phyloP scores from a whole-genome alignment of 164 flowering plant species.

The Macadamia tetraphylla region DNA sequence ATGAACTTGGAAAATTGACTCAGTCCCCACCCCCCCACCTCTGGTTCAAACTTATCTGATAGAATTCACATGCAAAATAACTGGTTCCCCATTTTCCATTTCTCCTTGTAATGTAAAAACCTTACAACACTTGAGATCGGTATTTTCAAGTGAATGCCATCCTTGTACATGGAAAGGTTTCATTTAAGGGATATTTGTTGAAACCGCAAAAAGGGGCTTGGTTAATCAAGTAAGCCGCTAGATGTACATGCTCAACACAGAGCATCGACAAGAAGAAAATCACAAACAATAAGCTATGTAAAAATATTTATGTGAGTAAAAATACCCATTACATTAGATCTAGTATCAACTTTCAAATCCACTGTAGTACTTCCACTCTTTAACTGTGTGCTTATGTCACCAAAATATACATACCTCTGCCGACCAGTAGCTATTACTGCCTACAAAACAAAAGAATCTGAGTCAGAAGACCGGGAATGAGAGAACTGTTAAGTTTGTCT shows the following conservation, averaged over 20 bases:
- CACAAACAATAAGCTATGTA: no score
- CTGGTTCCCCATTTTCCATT: no score
- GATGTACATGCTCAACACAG: constrained; percentile 2
- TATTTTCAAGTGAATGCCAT: constrained; percentile 48
- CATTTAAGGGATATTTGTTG: constrained; percentile 54
- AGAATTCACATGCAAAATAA: background rate
- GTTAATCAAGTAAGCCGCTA: background rate
- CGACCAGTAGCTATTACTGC: constrained; percentile 60
- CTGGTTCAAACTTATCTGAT: background rate
- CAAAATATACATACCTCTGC: constrained; percentile 56
- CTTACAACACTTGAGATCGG: constrained; percentile 86
- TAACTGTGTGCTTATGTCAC: constrained; percentile 54
- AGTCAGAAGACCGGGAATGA: background rate
- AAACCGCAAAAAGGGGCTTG: constrained; percentile 29
- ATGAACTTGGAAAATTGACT: no score
- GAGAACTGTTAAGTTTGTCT: no score
- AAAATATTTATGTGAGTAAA: background rate
- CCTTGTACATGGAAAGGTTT: constrained; percentile 40
- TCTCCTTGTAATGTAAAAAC: constrained; percentile 26
- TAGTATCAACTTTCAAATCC: constrained; percentile 69
- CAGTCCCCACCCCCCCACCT: no score
- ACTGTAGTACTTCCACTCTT: constrained; percentile 50
- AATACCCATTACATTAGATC: constrained; percentile 52
- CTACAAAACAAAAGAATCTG: constrained; percentile 30
- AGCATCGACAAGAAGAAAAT: no score